Base-by-base conservation (phyloP, 768 basidiomycete species). In the Vararia minispora region DNA sequence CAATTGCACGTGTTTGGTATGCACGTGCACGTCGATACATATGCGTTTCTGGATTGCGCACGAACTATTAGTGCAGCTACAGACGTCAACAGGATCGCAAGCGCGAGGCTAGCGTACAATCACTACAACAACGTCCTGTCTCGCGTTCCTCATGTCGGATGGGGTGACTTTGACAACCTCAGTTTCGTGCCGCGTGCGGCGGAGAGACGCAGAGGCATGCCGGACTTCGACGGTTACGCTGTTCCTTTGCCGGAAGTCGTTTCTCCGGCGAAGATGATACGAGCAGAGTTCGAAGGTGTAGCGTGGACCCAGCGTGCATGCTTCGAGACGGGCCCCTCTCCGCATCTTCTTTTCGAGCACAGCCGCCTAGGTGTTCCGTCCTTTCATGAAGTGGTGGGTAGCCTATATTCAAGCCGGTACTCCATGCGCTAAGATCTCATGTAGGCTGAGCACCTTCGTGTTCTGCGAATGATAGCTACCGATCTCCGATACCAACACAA, bases 281-380 rank as follows among this genome's bases (percentile, higher is more conserved):
- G 57, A 24, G 33, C 51, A 13, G 54, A 64, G 25, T 61, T 55
- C 34, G 61, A 65, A 45, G 39, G 61, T 0, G 54, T 74, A 9
- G 63, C 63, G 6, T 74, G 72, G 72, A 68, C 67, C 4, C 71
- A 74, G 37, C 52, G 68, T n/a, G 68, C 57, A 2, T 38, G 53
- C 12, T 61, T 63, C 23, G 27, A 40, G 3, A 33, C 39, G 3
- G 46, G 52, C 16, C 66, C 65, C 5, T 35, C 51, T 14, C 52
- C 50, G 26, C 47, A 56, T 25, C 35, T 70, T 6, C 39, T 59
- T 9, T 40, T 58, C 4, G 62, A 58, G 2, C 54, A 68, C 50
- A 52, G 57, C 6, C 42, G 33, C 4, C 51, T 74, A 6, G 69
- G 72, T 3, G 32, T 46, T 11, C 71, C 72, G 2, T 54, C 54